Evolutionary conservation across 177 flowering plant species (phyloP).

Genomic region (Vitis hybrid): DNA sequence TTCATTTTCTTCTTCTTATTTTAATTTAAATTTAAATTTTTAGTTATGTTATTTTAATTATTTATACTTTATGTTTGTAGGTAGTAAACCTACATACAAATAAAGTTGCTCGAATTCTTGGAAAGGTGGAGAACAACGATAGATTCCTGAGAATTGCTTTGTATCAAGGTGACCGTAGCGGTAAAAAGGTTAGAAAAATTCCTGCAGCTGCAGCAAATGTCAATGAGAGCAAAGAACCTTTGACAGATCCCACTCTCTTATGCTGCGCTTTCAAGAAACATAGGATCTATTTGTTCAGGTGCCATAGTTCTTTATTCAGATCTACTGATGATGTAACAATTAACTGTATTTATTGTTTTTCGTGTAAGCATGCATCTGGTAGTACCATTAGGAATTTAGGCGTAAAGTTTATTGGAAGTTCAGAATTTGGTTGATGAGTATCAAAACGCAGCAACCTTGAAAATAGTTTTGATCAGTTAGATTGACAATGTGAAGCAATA

Average conservation of each 20-base stretch:
- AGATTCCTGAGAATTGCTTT: constrained; percentile 88
- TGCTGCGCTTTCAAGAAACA: constrained; percentile 99
- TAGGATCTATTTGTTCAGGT: constrained; percentile 92
- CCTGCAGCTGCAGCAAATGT: constrained; percentile 87
- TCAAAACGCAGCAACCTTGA: background rate
- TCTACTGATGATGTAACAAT: background rate
- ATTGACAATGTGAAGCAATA: background rate
- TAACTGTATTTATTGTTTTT: background rate
- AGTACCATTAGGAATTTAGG: background rate
- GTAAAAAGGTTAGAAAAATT: constrained; percentile 86
- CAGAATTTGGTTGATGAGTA: too few species aligned
- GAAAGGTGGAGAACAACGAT: constrained; percentile 96
- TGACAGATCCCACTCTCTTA: constrained; percentile 84
- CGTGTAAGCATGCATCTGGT: background rate
- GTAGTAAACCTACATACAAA: constrained; percentile 88
- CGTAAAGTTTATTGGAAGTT: too few species aligned
- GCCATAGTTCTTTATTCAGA: background rate
- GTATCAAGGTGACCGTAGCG: constrained; percentile 90
- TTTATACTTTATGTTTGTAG: constrained; percentile 27
- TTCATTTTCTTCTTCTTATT: background rate
- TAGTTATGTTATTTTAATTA: background rate
- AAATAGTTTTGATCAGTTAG: background rate
- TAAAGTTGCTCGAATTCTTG: constrained; percentile 89
- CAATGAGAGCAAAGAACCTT: constrained; percentile 93
- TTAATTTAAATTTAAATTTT: background rate